Percentiles rank a stretch among this genome's conserved stretches.
phyloP scores from a whole-genome alignment of 1,284 basidiomycete genomes.

The Cutaneotrichosporon sp. region DNA sequence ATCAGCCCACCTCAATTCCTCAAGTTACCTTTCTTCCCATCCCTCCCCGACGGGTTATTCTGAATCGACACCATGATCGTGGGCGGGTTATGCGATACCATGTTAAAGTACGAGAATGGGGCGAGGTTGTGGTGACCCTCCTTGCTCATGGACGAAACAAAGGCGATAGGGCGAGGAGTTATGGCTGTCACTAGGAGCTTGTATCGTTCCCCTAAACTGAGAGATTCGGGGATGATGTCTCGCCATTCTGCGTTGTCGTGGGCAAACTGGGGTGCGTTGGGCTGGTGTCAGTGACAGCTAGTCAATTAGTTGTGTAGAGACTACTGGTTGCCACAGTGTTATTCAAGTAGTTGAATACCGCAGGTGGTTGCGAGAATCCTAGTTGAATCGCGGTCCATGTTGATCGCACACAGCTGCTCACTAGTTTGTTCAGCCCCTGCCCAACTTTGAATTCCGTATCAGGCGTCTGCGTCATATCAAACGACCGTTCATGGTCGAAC shows the following conservation, averaged over 20 bases:
- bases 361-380: too few relatives aligned
- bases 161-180: slow-evolving; percentile 67
- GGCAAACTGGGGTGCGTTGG: slow-evolving; percentile 48
- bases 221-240: slow-evolving; percentile 58
- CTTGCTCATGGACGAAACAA: slow-evolving; percentile 64
- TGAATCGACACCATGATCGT: slow-evolving; percentile 64
- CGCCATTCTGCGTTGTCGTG: slow-evolving; percentile 61
- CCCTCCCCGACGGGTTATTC: slow-evolving; percentile 10
- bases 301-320: too few relatives aligned
- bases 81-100: slow-evolving; percentile 63
- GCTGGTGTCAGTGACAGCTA: slow-evolving; percentile 22
- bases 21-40: slow-evolving; percentile 8
- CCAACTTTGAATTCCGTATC: slow-evolving; percentile 61
- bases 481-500: slow-evolving; percentile 1
- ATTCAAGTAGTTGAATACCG: too few relatives aligned
- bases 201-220: slow-evolving; percentile 50
- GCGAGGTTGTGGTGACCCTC: slow-evolving; percentile 61
- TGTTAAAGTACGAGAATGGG: slow-evolving; percentile 52
- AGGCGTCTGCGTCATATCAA: slow-evolving; percentile 54
- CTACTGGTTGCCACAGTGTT: too few relatives aligned
- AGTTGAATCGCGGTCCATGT: too few relatives aligned
- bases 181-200: slow-evolving; percentile 29
- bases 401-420: slow-evolving; percentile 24
- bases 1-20: background rate
- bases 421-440: slow-evolving; percentile 55